A percentile compares a stretch with the other conserved stretches of the same genome.
Evolutionary conservation across 2,329 filamentous ascomycete genomes (phyloP).

Genomic region (Lasiodiplodia sp.): DNA sequence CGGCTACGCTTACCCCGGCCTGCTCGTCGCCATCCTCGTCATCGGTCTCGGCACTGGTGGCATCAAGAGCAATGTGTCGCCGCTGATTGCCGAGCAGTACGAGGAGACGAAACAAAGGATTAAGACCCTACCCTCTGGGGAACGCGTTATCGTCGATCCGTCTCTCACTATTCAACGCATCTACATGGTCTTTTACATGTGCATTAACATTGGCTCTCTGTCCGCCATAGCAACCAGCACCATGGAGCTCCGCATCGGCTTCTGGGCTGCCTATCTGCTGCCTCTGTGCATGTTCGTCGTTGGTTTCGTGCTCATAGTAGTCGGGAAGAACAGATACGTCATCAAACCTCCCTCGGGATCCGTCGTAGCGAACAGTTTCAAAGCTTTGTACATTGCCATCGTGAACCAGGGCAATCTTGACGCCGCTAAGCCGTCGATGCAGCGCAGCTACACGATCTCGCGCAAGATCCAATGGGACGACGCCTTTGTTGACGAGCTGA

Average conservation of each 20-base stretch:
- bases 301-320: constrained; percentile 63
- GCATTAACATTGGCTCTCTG: constrained; percentile 76
- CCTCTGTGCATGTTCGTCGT: constrained; percentile 70
- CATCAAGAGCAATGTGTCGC: constrained; percentile 79
- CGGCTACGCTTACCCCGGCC: constrained; percentile 67
- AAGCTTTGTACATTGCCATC: constrained; percentile 64
- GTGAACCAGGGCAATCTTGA: constrained; percentile 57
- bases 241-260: constrained; percentile 72
- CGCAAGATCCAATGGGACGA: constrained; percentile 67
- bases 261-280: constrained; percentile 70
- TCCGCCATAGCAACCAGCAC: constrained; percentile 71
- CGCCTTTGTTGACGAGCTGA: constrained; percentile 75
- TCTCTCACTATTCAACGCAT: constrained; percentile 50
- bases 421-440: constrained; percentile 69
- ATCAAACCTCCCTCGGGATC: constrained; percentile 33
- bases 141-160: constrained; percentile 49
- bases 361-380: constrained; percentile 55
- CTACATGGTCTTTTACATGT: constrained; percentile 69
- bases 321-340: constrained; percentile 36
- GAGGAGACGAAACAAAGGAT: constrained; percentile 51
- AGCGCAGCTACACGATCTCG: constrained; percentile 36
- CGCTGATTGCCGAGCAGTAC: constrained; percentile 59
- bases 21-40: constrained; percentile 69
- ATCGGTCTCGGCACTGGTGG: constrained; percentile 80
- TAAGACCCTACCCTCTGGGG: constrained; percentile 44